These are phyloP conservation scores for Pistacia atlantica DNA, from an alignment of 345 rosid genomes.

Conservation along the genomic window DNA sequence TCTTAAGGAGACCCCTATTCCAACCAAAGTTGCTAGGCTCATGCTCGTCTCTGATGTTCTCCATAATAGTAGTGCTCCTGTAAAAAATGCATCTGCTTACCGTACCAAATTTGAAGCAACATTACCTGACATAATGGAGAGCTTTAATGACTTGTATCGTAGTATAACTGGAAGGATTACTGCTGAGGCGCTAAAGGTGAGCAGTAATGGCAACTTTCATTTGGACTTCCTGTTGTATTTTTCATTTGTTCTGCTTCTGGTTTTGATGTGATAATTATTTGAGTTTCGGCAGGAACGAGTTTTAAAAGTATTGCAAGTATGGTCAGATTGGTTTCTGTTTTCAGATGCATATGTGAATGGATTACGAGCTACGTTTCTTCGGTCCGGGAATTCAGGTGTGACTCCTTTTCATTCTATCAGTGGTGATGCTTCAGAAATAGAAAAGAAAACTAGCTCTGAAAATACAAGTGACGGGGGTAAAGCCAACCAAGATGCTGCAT, in stretches of 20 bases:
- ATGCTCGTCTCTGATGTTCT: slow-evolving; percentile 88
- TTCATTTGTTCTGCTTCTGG: slow-evolving; percentile 6
- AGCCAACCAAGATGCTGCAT: slow-evolving; percentile 80
- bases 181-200: slow-evolving; percentile 96
- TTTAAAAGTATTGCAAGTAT: slow-evolving; percentile 94
- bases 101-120: slow-evolving; percentile 96
- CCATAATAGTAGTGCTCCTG: slow-evolving; percentile 97
- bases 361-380: slow-evolving; percentile 90
- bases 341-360: slow-evolving; percentile 98
- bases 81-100: slow-evolving; percentile 98
- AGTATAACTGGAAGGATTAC: slow-evolving; percentile 97
- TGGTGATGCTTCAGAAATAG: slow-evolving; percentile 86
- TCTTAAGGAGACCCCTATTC: slow-evolving; percentile 91
- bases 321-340: slow-evolving; percentile 99
- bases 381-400: slow-evolving; percentile 88
- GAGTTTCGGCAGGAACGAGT: slow-evolving; percentile 76
- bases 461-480: slow-evolving; percentile 47
- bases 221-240: slow-evolving; percentile 3
- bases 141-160: slow-evolving; percentile 94
- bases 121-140: slow-evolving; percentile 94
- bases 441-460: slow-evolving; percentile 56
- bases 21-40: slow-evolving; percentile 94
- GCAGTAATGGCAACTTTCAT: slow-evolving; percentile 13
- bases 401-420: slow-evolving; percentile 79
- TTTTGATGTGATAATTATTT: slow-evolving; percentile 15